Evolutionary conservation across 768 basidiomycete genomes (phyloP), one percentile per base, ranked within the genome.

Genomic region (Tremella fuciformis): DNA sequence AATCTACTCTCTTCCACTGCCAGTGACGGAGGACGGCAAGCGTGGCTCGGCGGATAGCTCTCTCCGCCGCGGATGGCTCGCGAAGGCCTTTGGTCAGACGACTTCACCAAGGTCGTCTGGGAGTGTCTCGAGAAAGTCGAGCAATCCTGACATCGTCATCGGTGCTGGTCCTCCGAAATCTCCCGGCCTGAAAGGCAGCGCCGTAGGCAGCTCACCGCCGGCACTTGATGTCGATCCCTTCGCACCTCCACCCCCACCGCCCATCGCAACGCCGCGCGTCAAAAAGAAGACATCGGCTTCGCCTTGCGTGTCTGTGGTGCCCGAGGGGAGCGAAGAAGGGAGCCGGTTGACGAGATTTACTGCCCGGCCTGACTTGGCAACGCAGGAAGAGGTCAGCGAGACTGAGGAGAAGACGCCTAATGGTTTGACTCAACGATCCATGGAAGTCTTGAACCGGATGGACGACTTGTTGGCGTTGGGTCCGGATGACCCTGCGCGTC

Each of bases 201-300:
- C 11, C 50, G 26, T 18, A 1, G 50, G 37, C 19, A 8, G 49
- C 50, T 54, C 52, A n/a, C 38, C 44, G 24, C 40, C 40, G 19
- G 50, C 50, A 38, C 46, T 34, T 9, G 89, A 88, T 13, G 86
- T 86, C 6, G 88, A 89, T 77, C 88, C 87, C 29, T 84, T 86
- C 53, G 65, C 70, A 6, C 63, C 55, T 0, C 66, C 73, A 2
- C 88, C 88, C 15, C 87, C 87, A 3, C 70, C 87, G 50, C 86
- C 87, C 55, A 85, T 86, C 65, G 87, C 85, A 67, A 85, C 85
- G 40, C 81, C 82, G 55, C 48, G 66, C 19, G 60, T 63, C 46
- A 53, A 65, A 13, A n/a, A 22, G 22, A 46, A 46, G 15, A 22
- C n/a, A 8, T 68, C 72, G 0, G 67, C 59, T 18, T 71, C 75